Evolutionary conservation across 1,284 basidiomycete species (phyloP), one percentile per base, ranked within the genome.

Genomic region (Thecaphora thlaspeos): DNA sequence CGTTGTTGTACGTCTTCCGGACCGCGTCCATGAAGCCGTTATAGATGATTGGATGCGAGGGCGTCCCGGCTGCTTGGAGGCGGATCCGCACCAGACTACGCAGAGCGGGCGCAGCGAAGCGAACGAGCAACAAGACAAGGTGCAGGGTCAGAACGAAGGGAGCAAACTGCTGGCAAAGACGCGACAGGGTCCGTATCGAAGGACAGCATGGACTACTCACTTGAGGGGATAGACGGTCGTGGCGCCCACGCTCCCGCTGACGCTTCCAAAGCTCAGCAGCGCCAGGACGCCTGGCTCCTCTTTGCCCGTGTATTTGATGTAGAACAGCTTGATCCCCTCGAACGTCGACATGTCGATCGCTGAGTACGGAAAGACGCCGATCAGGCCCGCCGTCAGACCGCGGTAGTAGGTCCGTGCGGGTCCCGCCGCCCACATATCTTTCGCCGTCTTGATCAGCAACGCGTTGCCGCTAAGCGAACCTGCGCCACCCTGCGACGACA

Each of bases 21-120:
- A 85, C 84, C 7, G 96, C 95, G 77, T 99, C 95, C 79, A 84
- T 80, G 56, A 94, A 87, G 22, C 93, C 92, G 3, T 83, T 85
- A 79, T 99, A 99, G 17, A 54, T 54, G 2, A 51, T 37, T 4
- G 61, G 75, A 46, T 77, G 75, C 1, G 74, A 70, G 0, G 73
- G 73, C 3, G 74, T 76, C 1, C 95, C 95, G 0, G 91, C 92
- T 2, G 95, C 95, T 80, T 99, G 95, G 54, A 98, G 78, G 43
- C 94, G 86, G 11, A 95, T 99, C 24, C 94, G 85, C 19, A 99
- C 87, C 36, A 98, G 84, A 79, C 95, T 97, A 63, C 19, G 24
- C n/a, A n/a, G n/a, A n/a, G n/a, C n/a, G 24, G 5, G 11, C 10
- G 14, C 5, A 45, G 43, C 18, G 17, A 36, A 28, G 28, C 17